Conservation (phyloP, 371 early-diverging fungal genomes). For the Phascolomyces articulosus region DNA sequence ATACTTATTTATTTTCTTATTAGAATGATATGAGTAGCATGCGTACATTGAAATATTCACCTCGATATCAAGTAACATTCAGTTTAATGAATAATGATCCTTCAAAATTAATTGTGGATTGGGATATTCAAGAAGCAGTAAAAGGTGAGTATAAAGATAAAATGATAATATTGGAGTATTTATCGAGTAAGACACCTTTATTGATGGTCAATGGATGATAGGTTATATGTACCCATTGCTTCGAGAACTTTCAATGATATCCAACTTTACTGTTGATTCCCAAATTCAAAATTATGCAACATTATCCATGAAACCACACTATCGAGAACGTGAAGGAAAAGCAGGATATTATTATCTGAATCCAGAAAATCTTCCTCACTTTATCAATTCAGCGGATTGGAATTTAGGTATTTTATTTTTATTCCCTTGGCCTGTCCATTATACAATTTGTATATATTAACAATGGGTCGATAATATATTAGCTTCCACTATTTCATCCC, state of each 20-base stretch:
- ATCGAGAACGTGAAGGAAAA: constrained; percentile 33
- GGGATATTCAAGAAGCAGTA: constrained; percentile 76
- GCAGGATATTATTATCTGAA: constrained; percentile 53
- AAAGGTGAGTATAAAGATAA: constrained; percentile 40
- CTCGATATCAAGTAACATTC: constrained; percentile 78
- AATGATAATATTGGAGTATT: no score
- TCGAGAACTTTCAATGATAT: constrained; percentile 48
- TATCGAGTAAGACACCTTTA: no score
- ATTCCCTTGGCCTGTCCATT: no score
- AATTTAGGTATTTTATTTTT: constrained; percentile 62
- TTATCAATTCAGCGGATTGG: constrained; percentile 93
- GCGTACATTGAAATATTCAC: constrained; percentile 74
- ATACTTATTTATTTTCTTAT: no score
- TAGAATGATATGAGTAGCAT: constrained; percentile 64
- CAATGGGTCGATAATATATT: background rate
- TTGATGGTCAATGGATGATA: background rate
- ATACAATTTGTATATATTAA: no score
- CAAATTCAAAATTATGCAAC: constrained; percentile 80
- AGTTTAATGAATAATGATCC: constrained; percentile 83
- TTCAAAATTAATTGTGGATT: constrained; percentile 56
- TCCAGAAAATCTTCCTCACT: constrained; percentile 70
- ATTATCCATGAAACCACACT: constrained; percentile 65
- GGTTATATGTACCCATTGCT: constrained; percentile 57
- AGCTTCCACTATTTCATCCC: constrained; percentile 83
- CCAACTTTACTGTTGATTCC: constrained; percentile 61